Evolutionary conservation across 2,329 filamentous ascomycete species (phyloP), one percentile per base, ranked within the genome.

Genomic region (Didymella pomorum): DNA sequence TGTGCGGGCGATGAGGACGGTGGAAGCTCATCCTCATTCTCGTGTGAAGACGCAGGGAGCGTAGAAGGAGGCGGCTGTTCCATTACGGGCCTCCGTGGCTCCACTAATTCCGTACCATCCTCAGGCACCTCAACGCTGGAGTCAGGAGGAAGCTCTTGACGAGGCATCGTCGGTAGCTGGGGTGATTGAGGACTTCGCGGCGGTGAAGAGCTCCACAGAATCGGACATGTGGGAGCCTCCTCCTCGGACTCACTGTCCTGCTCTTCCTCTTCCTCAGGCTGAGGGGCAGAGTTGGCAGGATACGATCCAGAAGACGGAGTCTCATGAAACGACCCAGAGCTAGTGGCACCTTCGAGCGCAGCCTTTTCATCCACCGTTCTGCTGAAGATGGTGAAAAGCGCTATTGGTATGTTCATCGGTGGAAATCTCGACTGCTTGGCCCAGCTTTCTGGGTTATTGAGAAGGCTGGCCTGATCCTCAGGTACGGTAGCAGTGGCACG

Each of bases 381-480:
- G 16, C 62, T 53, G 11, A 72, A 51, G 7, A 54, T 52, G 6
- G 55, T 58, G 10, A 80, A 68, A 9, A 76, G 66, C 4, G 67
- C 58, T 3, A 76, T 68, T 4, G 79, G 79, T 16, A 81, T 68
- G 57, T 80, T 80, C 7, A 74, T 73, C 18, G 61, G 52, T 5
- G 78, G 77, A 23, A 78, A 76, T 7, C 60, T 78, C 4, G 75
- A 69, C 16, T 69, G 61, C 48, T 68, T 65, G 23, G 64, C 52
- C 69, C 69, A 71, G 35, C 68, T 83, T 16, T 80, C 76, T 6
- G 73, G 60, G 11, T 76, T 69, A 6, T 81, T 77, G 1, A 89
- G 72, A 5, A 88, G 73, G 9, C 75, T 64, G 42, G 72, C 67
- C 64, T 89, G 87, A 16, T 83, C 78, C 25, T 70, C 74, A 2